Evolutionary conservation across 257 asterid species (phyloP), one percentile per base, ranked within the genome.

Genomic region (Nicotiana obtusifolia): DNA sequence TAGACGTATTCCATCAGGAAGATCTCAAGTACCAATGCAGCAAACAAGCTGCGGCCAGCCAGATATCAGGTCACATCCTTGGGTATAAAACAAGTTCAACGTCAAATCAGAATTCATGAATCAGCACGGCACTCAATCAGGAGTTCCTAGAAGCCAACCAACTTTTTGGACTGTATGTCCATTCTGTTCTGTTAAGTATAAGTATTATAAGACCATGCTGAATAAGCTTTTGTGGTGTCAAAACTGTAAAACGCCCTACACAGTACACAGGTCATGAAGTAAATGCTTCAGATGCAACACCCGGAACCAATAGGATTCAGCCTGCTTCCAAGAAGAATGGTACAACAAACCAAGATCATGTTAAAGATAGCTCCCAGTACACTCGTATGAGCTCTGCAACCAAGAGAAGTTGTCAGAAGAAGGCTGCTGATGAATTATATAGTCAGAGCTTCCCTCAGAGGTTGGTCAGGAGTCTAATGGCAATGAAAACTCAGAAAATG

Each of bases 161-260:
- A 89, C 90, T 64, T 88, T 86, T 80, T 81, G 90, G 90, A 89
- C 89, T n/a, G 57, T 61, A 67, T 89, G 91, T 64, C 84, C 86
- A 4, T 81, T 33, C 80, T 88, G 91, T 84, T 61, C 65, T 30
- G 44, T 69, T 64, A 79, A 60, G 80, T 86, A 64, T 41, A 83
- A 81, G 82, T 87, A 81, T 41, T 82, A 65, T n/a, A 80, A 64
- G 57, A 85, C 64, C 14, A 28, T 86, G 15, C 31, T 82, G 54
- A 80, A 86, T 44, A 77, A 33, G 77, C 15, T 20, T 47, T 53
- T 89, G 75, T 9, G 4, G 41, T 89, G 92, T 81, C 87, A 64
- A 68, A 77, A 1, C 53, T 87, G 89, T 54, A 78, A 86, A 41
- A 78, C 47, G 80, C 24, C 64, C 8, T 87, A 77, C 61, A 75